A percentile compares a stretch with the other conserved stretches of the same genome.
phyloP scores from a whole-genome alignment of 2,329 filamentous ascomycete genomes.

The Orbilia ellipsospora region DNA sequence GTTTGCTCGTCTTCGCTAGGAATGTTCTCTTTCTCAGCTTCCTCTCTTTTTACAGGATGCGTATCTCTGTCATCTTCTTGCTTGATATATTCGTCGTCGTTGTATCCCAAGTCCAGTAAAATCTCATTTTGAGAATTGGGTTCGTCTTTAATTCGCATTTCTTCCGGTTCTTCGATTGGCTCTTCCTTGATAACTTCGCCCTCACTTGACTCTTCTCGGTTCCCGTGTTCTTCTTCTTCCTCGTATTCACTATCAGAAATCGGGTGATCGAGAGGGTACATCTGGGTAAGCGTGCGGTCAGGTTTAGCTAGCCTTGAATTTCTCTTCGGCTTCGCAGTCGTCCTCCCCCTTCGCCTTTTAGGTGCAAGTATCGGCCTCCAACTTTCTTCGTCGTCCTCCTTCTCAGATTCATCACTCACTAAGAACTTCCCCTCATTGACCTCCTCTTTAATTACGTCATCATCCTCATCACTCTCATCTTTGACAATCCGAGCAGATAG shows the following conservation, averaged over 20 bases:
- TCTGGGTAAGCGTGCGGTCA: conserved; percentile 41
- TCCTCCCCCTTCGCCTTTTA: conserved; percentile 23
- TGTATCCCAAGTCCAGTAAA: conserved; percentile 1
- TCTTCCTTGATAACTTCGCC: conserved; percentile 11
- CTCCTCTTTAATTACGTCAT: conserved; percentile 3
- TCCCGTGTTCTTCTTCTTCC: conserved; percentile 18
- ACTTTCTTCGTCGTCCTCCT: conserved; percentile 30
- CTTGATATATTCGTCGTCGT: conserved; percentile 18
- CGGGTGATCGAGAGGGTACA: conserved; percentile 26
- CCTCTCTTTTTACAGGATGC: background rate
- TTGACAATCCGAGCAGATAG: conserved; percentile 2
- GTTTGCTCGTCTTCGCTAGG: conserved; percentile 1
- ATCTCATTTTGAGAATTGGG: conserved; percentile 30
- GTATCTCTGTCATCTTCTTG: conserved; percentile 22
- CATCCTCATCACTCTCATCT: conserved; percentile 12
- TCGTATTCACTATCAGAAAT: conserved; percentile 40
- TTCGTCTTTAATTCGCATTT: conserved; percentile 32
- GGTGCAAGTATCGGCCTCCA: conserved; percentile 38
- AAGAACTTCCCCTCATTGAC: conserved; percentile 11
- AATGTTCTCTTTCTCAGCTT: conserved; percentile 15
- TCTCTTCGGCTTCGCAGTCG: conserved; percentile 5
- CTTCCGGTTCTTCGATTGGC: background rate
- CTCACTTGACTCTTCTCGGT: background rate
- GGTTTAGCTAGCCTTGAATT: background rate
- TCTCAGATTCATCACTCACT: conserved; percentile 18